Evolutionary conservation across 1,284 basidiomycete genomes (phyloP), one percentile per base, ranked within the genome.

Genomic region (Naganishia liquefaciens): DNA sequence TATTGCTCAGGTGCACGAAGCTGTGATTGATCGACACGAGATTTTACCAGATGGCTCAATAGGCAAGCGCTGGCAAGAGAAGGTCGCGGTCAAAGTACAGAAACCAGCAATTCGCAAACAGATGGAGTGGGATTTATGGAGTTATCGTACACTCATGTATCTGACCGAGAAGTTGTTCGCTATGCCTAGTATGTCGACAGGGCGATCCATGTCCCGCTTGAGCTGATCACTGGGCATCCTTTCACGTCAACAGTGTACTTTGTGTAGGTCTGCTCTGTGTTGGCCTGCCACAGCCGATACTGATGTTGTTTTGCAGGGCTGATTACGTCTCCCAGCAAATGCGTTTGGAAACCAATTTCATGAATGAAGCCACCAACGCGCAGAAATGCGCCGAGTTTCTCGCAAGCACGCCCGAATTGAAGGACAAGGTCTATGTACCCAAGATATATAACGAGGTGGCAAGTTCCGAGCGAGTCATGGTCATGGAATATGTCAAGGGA

Each of bases 51-150:
- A 49, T 81, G 80, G 66, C 82, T 73, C 71, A 79, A 83, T 68
- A 84, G 87, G 66, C 2, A 69, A 68, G 23, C 53, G 65, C 25
- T 72, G 71, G 25, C 65, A 70, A 27, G 66, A 68, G 30, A 70
- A 76, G 82, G 91, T 94, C 1, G 92, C 91, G 0, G 91, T 95
- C 68, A 94, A 94, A 79, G 82, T 93, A n/a, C 90, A 94, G 79
- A 93, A 93, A 71, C 91, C 90, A 0, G 88, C 86, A 33, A 90
- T 95, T 19, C 83, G 81, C 58, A 89, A 85, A 71, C 92, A 95
- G 79, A 87, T 90, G 78, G 86, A 89, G 67, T 91, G 87, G 86
- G 90, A 93, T 75, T 78, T 93, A 66, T 78, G 78, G 69, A 73
- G 72, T 15, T 79, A 79, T 67, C 54, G 73, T 74, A 76, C 70